Percentiles rank a stretch among this genome's conserved stretches.
Conservation (phyloP, 441 rosid species). For the Theobroma grandiflorum region DNA sequence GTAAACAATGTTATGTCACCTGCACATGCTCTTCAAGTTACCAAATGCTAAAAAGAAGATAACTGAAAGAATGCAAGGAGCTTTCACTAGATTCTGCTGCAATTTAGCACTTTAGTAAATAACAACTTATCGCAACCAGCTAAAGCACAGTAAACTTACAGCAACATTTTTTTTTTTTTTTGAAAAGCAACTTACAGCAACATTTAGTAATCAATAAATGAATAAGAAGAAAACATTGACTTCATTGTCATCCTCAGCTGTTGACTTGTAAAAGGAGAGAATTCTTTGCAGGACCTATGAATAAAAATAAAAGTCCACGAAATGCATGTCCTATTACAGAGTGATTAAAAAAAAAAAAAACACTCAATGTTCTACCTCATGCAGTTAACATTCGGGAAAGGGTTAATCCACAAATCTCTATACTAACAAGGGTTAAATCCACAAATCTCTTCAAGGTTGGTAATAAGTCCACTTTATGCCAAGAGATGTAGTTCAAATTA, state of each 20-base stretch:
- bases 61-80: not conserved
- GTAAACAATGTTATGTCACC: not conserved
- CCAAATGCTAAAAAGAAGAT: not conserved
- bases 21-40: not conserved
- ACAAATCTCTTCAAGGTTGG: not conserved
- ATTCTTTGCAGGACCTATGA: constrained; percentile 79
- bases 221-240: constrained; percentile 55
- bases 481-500: not conserved
- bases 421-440: not conserved
- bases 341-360: not conserved
- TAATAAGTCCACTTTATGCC: not conserved
- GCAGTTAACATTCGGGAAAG: not conserved
- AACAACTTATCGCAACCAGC: constrained; percentile 9
- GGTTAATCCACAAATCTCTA: not conserved
- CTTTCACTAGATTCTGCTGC: constrained; percentile 16
- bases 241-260: constrained; percentile 50
- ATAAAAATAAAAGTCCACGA: constrained; percentile 23
- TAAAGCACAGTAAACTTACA: constrained; percentile 63
- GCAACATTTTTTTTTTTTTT: constrained; percentile 66
- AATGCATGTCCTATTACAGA: constrained; percentile 11
- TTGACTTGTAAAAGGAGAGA: constrained; percentile 59
- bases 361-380: not conserved
- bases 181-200: constrained; percentile 14
- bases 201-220: constrained; percentile 77
- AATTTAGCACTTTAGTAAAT: not conserved